Percentiles rank a stretch among this genome's conserved stretches.
These are phyloP conservation scores for Dactylonectria macrodidyma DNA, from an alignment of 2,329 filamentous ascomycete species.

Conservation along the genomic window DNA sequence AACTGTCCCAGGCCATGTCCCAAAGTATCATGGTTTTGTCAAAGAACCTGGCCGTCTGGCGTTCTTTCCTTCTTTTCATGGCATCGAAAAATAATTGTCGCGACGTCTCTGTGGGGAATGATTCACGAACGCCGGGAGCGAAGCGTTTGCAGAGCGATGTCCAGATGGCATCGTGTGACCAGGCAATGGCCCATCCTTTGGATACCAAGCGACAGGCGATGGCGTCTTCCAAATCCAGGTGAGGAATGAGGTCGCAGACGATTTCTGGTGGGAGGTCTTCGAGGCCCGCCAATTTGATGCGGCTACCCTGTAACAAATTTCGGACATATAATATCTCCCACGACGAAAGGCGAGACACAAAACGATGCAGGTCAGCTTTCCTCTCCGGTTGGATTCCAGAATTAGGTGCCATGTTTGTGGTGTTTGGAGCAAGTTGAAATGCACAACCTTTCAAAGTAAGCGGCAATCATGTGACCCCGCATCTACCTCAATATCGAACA, in stretches of 20 bases:
- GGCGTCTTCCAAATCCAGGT: constrained; percentile 46
- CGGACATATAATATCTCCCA: constrained; percentile 50
- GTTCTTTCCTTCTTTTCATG: constrained; percentile 32
- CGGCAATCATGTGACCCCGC: constrained; percentile 5
- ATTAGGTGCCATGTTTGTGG: neutral
- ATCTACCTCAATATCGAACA: neutral
- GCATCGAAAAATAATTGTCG: constrained; percentile 33
- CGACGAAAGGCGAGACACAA: constrained; percentile 44
- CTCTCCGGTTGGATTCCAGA: constrained; percentile 2
- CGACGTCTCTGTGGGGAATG: constrained; percentile 15
- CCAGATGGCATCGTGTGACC: constrained; percentile 44
- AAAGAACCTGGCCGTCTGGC: constrained; percentile 25
- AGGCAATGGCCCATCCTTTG: constrained; percentile 44
- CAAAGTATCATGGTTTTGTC: constrained; percentile 31
- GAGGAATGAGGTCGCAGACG: constrained; percentile 39
- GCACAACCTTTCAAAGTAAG: neutral
- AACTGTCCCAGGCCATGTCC: constrained; percentile 30
- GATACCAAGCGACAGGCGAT: constrained; percentile 46
- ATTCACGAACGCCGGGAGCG: constrained; percentile 48
- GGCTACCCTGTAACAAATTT: constrained; percentile 29
- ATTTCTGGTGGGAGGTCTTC: constrained; percentile 49
- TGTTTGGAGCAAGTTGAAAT: neutral
- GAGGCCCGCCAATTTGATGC: constrained; percentile 42
- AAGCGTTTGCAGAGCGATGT: constrained; percentile 41
- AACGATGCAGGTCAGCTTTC: constrained; percentile 41